Evolutionary conservation across 495 filamentous ascomycete species (phyloP).

Genomic region (Lophiostoma macrostomum): DNA sequence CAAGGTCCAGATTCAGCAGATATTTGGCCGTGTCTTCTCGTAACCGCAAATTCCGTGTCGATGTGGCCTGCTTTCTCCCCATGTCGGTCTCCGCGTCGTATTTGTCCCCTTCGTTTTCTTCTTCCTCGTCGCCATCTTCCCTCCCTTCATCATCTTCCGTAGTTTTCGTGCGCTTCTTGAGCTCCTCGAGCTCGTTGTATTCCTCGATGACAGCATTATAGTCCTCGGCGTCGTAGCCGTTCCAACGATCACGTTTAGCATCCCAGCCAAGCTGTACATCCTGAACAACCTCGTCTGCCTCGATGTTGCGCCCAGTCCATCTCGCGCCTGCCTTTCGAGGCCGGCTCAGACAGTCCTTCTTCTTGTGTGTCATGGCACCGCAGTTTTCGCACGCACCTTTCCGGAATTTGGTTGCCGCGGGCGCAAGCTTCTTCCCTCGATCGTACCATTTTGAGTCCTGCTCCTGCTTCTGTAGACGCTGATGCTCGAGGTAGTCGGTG

Average conservation of each 20-base stretch:
- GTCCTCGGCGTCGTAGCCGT: slow-evolving; percentile 87
- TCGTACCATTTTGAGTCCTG: slow-evolving; percentile 86
- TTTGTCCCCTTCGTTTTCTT: slow-evolving; percentile 64
- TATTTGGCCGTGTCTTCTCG: slow-evolving; percentile 99
- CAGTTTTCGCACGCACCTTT: slow-evolving; percentile 99
- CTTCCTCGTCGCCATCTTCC: slow-evolving; percentile 53
- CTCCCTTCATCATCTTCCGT: slow-evolving; percentile 43
- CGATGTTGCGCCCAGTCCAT: slow-evolving; percentile 90
- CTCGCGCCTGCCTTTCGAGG: slow-evolving; percentile 87
- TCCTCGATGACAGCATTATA: slow-evolving; percentile 83
- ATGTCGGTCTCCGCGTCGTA: slow-evolving; percentile 98
- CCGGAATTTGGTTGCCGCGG: slow-evolving; percentile 90
- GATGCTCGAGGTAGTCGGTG: slow-evolving; percentile 93
- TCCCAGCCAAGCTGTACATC: slow-evolving; percentile 89
- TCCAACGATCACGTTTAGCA: slow-evolving; percentile 97
- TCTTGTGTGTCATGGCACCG: slow-evolving; percentile 93
- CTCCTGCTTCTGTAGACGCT: slow-evolving; percentile 73
- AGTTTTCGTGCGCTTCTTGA: slow-evolving; percentile 64
- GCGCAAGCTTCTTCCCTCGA: slow-evolving; percentile 72
- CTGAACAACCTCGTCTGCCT: slow-evolving; percentile 85
- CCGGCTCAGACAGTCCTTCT: slow-evolving; percentile 86
- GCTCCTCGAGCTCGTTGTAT: slow-evolving; percentile 78
- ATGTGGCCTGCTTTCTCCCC: slow-evolving; percentile 82
- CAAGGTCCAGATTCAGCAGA: slow-evolving; percentile 86
- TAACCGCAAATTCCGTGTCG: slow-evolving; percentile 85